Percentiles rank a stretch among this genome's conserved stretches.
Evolutionary conservation across 176 grass and related monocot genomes (phyloP).

Genomic region (Triticum monococcum): DNA sequence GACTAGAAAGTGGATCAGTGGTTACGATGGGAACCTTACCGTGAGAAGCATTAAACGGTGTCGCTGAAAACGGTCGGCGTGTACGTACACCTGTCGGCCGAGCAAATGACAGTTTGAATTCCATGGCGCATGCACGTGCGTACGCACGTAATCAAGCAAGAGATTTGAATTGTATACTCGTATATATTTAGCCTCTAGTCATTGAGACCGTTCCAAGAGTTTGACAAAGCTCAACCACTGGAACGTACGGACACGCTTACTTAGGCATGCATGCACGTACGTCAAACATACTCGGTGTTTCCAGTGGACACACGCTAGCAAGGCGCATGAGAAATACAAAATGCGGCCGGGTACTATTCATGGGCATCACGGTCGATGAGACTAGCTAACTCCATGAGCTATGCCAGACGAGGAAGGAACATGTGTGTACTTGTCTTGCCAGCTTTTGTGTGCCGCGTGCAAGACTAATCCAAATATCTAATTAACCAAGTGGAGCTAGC

Average conservation of each 20-base stretch:
- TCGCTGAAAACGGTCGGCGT: slow-evolving; percentile 16
- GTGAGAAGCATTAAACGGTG: not conserved
- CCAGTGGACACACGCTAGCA: not conserved
- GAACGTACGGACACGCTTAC: not conserved
- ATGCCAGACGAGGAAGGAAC: not conserved
- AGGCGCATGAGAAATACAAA: not conserved
- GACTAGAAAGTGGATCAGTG: not conserved
- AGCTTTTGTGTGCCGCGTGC: not conserved
- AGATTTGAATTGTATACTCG: not conserved
- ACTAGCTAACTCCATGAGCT: not conserved
- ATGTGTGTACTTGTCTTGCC: not conserved
- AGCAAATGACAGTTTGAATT: slow-evolving; percentile 24
- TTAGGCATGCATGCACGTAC: no score
- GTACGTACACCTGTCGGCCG: slow-evolving; percentile 22
- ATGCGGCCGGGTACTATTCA: not conserved
- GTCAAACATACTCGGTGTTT: not conserved
- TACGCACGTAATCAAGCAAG: not conserved
- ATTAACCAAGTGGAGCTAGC: not conserved
- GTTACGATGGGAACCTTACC: not conserved
- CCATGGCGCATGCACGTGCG: not conserved
- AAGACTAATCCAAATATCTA: not conserved
- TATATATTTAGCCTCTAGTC: not conserved
- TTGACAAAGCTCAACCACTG: not conserved
- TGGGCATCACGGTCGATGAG: not conserved
- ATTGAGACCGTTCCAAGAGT: not conserved